Base-by-base conservation (phyloP, 352 stramenopile genomes). In the Phytophthora hibernalis region DNA sequence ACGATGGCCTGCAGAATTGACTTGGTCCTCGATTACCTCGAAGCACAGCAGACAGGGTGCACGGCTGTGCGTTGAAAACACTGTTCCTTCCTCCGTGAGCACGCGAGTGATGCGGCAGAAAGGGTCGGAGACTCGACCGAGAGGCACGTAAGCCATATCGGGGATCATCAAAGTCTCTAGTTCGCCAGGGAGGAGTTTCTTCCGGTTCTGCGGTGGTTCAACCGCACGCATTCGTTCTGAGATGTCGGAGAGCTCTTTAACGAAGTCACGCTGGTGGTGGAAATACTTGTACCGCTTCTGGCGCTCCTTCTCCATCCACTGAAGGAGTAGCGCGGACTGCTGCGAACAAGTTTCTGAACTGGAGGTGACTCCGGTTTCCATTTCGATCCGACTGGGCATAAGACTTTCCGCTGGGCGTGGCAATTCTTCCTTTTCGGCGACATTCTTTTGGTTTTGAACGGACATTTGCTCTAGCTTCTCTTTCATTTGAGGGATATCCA, bases 271-370 rank as follows among this genome's bases (percentile, higher is more conserved):
- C 51, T 93, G 80, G 21, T 92, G 63, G 53, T 93, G 85, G 53
- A 93, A 93, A 42, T 91, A 92, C 45, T 84, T 89, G 79, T 91
- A 92, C 26, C 82, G 76, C 66, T 94, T 92, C 52, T 82, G 78
- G 21, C 83, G 80, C 53, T 94, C 85, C 30, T 80, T 89, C 47
- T 92, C 82, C 72, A 94, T 91, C 85, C 83, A 92, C 38, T 89
- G 59, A 24, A 94, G 59, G 22, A 92, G 51, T 10, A 87, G 55
- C n/a, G 84, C 79, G n/a, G 69, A 74, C 22, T 89, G 70, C 12
- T 80, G 37, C 15, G 45, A 7, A 33, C 43, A 37, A 55, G 21
- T 61, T 65, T 21, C 31, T 1, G 15, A 15, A 24, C 50, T 65
- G 9, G 6, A 42, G 15, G n/a, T 16, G 52, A 5, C 18, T 24